Evolutionary conservation across 2,329 filamentous ascomycete genomes (phyloP).

Genomic region (Fonsecaea erecta): DNA sequence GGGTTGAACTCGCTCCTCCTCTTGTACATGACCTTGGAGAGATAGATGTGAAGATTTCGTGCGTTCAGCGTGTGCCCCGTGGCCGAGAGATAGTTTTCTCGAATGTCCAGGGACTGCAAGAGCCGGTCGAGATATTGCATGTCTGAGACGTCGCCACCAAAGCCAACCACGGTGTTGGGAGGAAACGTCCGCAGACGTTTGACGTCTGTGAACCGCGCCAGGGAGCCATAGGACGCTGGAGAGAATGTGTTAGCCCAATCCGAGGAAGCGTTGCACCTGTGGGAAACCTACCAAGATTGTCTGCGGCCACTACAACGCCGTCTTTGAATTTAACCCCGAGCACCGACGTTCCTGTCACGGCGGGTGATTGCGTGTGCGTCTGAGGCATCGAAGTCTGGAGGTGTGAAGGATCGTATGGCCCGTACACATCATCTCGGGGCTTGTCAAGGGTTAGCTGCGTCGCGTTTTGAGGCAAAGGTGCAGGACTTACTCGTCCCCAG

Average conservation of each 20-base stretch:
- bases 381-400: constrained; percentile 72
- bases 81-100: constrained; percentile 76
- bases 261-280: constrained; percentile 1
- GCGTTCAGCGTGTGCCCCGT: constrained; percentile 69
- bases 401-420: constrained; percentile 86
- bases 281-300: constrained; percentile 77
- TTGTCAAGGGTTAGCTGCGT: constrained; percentile 52
- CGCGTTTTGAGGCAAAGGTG: constrained; percentile 16
- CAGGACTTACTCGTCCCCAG: constrained; percentile 65
- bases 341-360: constrained; percentile 96
- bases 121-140: constrained; percentile 98
- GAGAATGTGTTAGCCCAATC: constrained; percentile 12
- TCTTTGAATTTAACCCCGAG: constrained; percentile 94
- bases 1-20: constrained; percentile 95
- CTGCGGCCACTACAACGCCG: constrained; percentile 93
- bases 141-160: constrained; percentile 96
- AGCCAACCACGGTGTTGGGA: constrained; percentile 81
- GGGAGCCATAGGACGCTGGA: constrained; percentile 92
- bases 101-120: constrained; percentile 81
- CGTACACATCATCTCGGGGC: constrained; percentile 98
- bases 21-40: constrained; percentile 93
- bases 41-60: constrained; percentile 94
- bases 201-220: constrained; percentile 94
- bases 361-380: constrained; percentile 86
- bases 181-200: constrained; percentile 93